Base-by-base conservation (phyloP, 78 protist species). In the Monosiga brevicollis region DNA sequence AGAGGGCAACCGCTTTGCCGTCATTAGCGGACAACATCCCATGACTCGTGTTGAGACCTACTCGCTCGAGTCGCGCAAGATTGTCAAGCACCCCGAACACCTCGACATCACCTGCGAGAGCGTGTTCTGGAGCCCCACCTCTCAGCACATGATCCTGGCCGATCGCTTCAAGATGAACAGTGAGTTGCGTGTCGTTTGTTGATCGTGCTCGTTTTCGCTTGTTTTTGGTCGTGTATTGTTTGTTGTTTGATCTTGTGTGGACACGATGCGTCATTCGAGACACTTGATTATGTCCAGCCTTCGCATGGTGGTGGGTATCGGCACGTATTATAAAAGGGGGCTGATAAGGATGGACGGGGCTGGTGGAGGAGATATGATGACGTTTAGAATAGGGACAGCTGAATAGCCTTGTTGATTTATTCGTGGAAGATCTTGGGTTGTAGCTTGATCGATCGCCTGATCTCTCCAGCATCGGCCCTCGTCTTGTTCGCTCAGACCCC, bases 81-180 rank as follows among this genome's bases (percentile, higher is more conserved):
- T 32, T 37, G 11, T 0, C 72, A 2, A 15, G n/a, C 25, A 42
- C 43, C 39, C 42, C 37, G 25, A 1, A 71, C 81, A 42, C 38
- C 81, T 77, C 40, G 32, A 71, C 42, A 39, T 34, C 32, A 1
- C 73, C 26, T 6, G 32, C 32, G 24, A 1, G n/a, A 2, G 73
- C 73, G n/a, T 91, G 38, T 79, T 43, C 86, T 84, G 91, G 88
- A 80, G 88, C 39, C 88, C 88, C 24, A 37, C 41, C 55, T 88
- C 86, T 20, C 84, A 62, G 70, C 41, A 83, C 79, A 39, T 79
- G 11, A 81, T 87, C 62, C 41, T 22, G 55, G 87, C 87, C 38
- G 35, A 24, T 35, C 70, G n/a, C 76, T 38, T 54, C 73, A n/a
- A 72, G 26, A 25, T 74, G 29, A 79, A 73, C 72, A 81, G 85